Evolutionary conservation across 495 filamentous ascomycete species (phyloP), one percentile per base, ranked within the genome.

Genomic region (Saxispiralis lemnorum): DNA sequence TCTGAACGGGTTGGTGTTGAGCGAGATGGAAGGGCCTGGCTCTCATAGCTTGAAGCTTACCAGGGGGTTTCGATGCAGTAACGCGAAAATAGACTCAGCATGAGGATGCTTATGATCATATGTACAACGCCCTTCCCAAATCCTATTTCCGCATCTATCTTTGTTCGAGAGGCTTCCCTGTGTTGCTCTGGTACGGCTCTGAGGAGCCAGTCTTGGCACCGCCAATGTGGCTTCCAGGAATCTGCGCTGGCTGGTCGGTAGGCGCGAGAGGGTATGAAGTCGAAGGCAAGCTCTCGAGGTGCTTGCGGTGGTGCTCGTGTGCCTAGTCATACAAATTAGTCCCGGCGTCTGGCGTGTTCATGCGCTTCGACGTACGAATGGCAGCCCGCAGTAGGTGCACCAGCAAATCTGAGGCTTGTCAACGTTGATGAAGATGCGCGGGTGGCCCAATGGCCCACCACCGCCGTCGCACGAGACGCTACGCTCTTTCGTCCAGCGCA

Each of bases 381-480:
- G 89, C 52, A 87, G 56, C n/a, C 89, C 89, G 59, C 89, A 97
- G 66, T 97, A 97, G 46, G 68, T 76, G 68, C 89, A 97, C 56
- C 69, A 69, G 56, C 70, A 73, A 57, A 97, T 93, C 66, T 94
- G 75, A 45, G 89, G 79, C 71, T 95, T 95, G 66, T 97, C 89
- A 51, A 82, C 78, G 63, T 97, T 97, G 71, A 97, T 97, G 62
- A 81, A 97, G 61, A 97, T 79, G 57, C 72, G 71, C 32, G 89
- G 89, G 63, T 97, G 89, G 19, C 89, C 89, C 31, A 82, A 66
- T 40, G 88, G 80, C 15, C 89, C 92, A 47, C 89, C 89, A 42
- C 92, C 89, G 43, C 89, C 89, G 57, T 96, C 86, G 58, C 89
- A 97, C 43, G 73, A 76, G 36, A 92, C 88, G 31, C 82, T 59